A percentile compares a stretch with the other conserved stretches of the same genome.
Conservation (phyloP, 352 stramenopile genomes). For the Globisporangium parvum region DNA sequence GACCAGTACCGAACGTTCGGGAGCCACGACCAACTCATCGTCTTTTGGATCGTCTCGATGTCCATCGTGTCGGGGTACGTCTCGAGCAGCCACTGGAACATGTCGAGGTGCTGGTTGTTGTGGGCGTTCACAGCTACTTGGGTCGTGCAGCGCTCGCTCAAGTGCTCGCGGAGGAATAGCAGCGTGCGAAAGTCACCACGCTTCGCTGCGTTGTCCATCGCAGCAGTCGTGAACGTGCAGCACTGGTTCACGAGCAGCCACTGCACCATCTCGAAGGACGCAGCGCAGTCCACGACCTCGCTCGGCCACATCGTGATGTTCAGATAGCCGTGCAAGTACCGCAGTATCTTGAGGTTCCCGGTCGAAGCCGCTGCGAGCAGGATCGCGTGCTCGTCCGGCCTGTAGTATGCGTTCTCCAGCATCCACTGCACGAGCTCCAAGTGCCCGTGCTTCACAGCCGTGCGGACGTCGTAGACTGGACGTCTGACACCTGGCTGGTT, state of each 20-base stretch:
- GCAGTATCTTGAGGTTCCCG: neutral
- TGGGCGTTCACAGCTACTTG: neutral
- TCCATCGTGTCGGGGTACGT: neutral
- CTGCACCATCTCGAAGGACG: conserved; percentile 15
- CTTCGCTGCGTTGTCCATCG: neutral
- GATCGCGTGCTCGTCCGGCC: neutral
- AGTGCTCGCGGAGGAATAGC: conserved; percentile 1
- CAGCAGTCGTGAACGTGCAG: neutral
- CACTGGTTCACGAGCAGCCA: conserved; percentile 20
- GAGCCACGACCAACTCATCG: too few relatives aligned
- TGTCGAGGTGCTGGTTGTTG: neutral
- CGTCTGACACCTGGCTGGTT: neutral
- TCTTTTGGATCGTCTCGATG: neutral
- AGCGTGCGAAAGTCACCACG: conserved; percentile 3
- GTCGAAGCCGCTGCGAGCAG: neutral
- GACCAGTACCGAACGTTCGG: too few relatives aligned
- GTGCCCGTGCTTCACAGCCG: neutral
- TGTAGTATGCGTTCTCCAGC: neutral
- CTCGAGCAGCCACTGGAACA: neutral
- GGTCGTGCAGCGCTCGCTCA: neutral
- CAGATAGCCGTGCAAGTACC: neutral
- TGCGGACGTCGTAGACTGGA: neutral
- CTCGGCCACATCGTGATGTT: neutral
- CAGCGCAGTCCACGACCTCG: neutral
- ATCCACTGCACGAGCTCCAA: neutral